Base-by-base conservation (phyloP, 805 yeast genomes). In the Ogataea pignaliae region DNA sequence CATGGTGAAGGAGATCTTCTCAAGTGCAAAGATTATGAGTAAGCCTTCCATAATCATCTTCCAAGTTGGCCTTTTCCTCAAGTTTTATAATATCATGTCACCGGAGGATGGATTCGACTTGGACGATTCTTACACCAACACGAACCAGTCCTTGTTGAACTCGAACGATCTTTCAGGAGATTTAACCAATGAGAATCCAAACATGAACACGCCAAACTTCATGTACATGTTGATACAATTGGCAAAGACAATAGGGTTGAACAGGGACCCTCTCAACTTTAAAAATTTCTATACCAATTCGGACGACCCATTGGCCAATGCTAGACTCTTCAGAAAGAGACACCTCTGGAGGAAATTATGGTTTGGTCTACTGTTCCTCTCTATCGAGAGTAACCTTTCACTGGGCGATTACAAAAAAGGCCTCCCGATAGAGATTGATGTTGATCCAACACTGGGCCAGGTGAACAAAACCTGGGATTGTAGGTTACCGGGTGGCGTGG, bases 41-140 rank as follows among this genome's bases (percentile, higher is more conserved):
- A 71, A 67, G 45, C 70, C 79, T 17, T 71, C 72, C 31, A 52
- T 78, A 40, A 68, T 71, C 21, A 69, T 79, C 13, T 73, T 83
- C 29, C 88, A 83, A 55, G 78, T 79, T 54, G 81, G 79, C 1
- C 60, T 79, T 14, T 78, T 67, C 57, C 70, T 81, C 57, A 79
- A 79, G 47, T 59, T 73, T 36, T 83, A 81, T 62, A 73, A 70
- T 50, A 72, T 68, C 46, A 69, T 71, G 48, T 76, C 84, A 10
- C 83, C 85, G 1, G 83, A 81, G 48, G 81, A 76, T 48, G 76
- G 75, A 2, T 66, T 66, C 48, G 71, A 66, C 45, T 51, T 66
- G 34, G 71, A 65, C 46, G 77, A 71, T 48, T 65, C 71, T 3
- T 62, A 69, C 17, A 68, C 67, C 4, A 60, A 55, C 51, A 39